Base-by-base conservation (phyloP, 2,329 filamentous ascomycete species). In the Hypoxylon sp. region DNA sequence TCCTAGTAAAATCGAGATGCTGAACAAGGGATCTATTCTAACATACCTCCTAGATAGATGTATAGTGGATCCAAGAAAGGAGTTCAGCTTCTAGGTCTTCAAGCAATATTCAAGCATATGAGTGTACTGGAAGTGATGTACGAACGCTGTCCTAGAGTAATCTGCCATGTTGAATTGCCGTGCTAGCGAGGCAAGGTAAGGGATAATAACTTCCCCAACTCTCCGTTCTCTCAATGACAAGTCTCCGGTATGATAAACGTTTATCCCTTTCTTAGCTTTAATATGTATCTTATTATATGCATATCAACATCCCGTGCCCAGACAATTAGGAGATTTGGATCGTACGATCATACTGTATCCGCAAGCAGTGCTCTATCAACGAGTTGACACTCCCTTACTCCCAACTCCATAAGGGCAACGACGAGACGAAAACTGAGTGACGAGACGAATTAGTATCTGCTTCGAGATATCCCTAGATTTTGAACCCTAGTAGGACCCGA, bases 261-360 rank as follows among this genome's bases (percentile, higher is more conserved):
- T 11, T 44, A 44, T 44, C 39, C 39, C 39, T 44, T 44, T 44
- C 39, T 44, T 44, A 44, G 39, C 39, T 44, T 44, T 44, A 19
- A 44, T 44, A 19, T 17, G 8, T 44, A 11, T 44, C 39, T 21
- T 44, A 44, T 21, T 44, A 44, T 19, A 1, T 44, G 2, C 35
- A 37, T 44, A 21, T 21, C 4, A 21, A 17, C 39, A 44, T 44
- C 17, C 17, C n/a, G 7, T 44, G 39, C 39, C 39, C 15, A 44
- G 39, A 44, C 39, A 44, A 21, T 21, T 44, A 44, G 39, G 39
- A 44, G 17, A 7, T 19, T 21, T 19, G 2, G 7, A 44, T 44
- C 7, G 17, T 21, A 44, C 39, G 7, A 44, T 44, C 7, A 7
- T 21, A 44, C 39, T 17, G 17, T 44, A 44, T 44, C 7, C 17